Evolutionary conservation across 306 rosid species (phyloP), one percentile per base, ranked within the genome.

Genomic region (Castanopsis chinensis): DNA sequence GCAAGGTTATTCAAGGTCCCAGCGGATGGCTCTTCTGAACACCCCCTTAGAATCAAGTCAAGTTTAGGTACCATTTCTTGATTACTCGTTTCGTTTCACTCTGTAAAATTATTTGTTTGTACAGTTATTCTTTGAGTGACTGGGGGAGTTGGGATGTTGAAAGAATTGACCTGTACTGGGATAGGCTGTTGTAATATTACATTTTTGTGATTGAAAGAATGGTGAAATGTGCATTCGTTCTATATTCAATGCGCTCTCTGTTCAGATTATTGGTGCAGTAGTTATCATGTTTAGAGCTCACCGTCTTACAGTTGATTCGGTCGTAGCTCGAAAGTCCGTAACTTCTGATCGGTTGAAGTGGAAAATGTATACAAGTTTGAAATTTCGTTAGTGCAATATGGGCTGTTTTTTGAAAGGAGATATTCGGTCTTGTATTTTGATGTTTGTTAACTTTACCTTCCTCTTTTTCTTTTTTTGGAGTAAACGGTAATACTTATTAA

Each of bases 1-100:
- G 89, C 96, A 91, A 86, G 91, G 91, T 64, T 85, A 82, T 84
- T 87, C 92, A 5, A 90, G 90, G 86, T 96, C 99, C 20, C 98
- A 93, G 86, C 85, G 88, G 73, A 82, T 90, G 88, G 78, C 89
- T 59, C 83, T 86, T 58, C 81, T 87, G 75, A 93, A 87, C 63
- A 71, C 85, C 74, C 89, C 89, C 89, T 43, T 85, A 82, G 86
- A 80, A 85, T 58, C 43, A 25, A 76, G 23, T 41, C 20, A 79
- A 84, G 83, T 64, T 80, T 76, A 64, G 79, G 83, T 45, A 4
- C 51, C 56, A 78, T 83, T 77, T 79, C 75, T 77, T 64, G 23
- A 33, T 61, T 28, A 67, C 78, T 14, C 80, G 67, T 77, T 56
- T 72, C 83, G 17, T 70, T 76, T 54, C 78, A 71, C 76, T 73